Conservation (phyloP, 2,329 filamentous ascomycete species). For the Talaromyces sp. region DNA sequence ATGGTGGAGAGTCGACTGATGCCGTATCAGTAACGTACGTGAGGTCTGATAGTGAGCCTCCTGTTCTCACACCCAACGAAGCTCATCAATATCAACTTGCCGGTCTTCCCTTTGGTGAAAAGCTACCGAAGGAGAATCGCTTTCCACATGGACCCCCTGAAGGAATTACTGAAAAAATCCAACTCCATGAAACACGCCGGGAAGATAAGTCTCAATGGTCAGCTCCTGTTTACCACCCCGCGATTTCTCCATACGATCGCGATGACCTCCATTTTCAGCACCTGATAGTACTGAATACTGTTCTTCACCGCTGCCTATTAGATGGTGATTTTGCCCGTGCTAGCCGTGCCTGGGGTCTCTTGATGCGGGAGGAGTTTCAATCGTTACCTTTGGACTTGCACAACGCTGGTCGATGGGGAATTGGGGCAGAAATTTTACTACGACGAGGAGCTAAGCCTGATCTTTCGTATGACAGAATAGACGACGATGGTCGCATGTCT, state of each 20-base stretch:
- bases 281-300: conserved; percentile 66
- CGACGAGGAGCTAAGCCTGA: conserved; percentile 44
- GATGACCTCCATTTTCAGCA: conserved; percentile 55
- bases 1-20: conserved; percentile 33
- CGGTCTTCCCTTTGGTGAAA: conserved; percentile 41
- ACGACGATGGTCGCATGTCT: conserved; percentile 5
- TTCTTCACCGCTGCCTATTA: conserved; percentile 73
- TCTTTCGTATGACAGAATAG: background rate
- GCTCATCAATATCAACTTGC: conserved; percentile 48
- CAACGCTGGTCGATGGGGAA: conserved; percentile 71
- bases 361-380: conserved; percentile 64
- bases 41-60: conserved; percentile 23
- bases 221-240: conserved; percentile 38
- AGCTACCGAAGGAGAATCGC: conserved; percentile 39
- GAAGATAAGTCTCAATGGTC: conserved; percentile 24
- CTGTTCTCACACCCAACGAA: conserved; percentile 44
- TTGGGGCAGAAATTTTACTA: conserved; percentile 83
- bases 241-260: conserved; percentile 33
- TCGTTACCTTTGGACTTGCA: conserved; percentile 69
- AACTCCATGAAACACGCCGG: conserved; percentile 23
- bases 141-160: conserved; percentile 45
- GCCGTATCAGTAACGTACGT: conserved; percentile 27
- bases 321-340: conserved; percentile 72
- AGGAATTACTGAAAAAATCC: conserved; percentile 10
- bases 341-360: conserved; percentile 71